Conservation (phyloP, 2,329 filamentous ascomycete species). For the Didymella glomerata region DNA sequence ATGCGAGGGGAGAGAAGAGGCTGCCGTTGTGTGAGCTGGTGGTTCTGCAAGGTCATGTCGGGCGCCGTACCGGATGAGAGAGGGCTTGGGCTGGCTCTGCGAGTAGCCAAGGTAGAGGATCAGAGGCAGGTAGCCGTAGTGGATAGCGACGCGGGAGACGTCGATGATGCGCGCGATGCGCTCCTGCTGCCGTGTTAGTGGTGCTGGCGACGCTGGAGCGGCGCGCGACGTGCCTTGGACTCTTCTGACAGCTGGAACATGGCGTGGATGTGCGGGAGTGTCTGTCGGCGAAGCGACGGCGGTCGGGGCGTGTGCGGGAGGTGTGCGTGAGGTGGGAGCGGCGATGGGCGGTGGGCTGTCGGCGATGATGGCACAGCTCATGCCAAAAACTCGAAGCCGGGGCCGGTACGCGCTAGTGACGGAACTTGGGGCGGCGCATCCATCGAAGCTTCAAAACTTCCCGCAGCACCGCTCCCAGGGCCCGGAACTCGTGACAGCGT, state of each 20-base stretch:
- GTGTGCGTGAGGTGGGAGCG: slow-evolving; percentile 3
- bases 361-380: slow-evolving; percentile 28
- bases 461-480: neutral
- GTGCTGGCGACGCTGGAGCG: neutral
- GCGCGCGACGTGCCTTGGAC: slow-evolving; percentile 75
- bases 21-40: slow-evolving; percentile 35
- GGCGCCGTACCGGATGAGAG: slow-evolving; percentile 70
- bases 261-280: slow-evolving; percentile 23
- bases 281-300: neutral
- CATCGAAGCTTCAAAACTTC: slow-evolving; percentile 31
- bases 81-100: slow-evolving; percentile 88
- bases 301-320: neutral
- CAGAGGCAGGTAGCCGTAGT: slow-evolving; percentile 97
- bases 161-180: slow-evolving; percentile 97
- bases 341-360: slow-evolving; percentile 23
- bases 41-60: neutral
- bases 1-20: slow-evolving; percentile 52
- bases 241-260: slow-evolving; percentile 84
- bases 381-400: slow-evolving; percentile 35
- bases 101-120: slow-evolving; percentile 98
- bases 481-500: neutral
- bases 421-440: slow-evolving; percentile 17
- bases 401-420: slow-evolving; percentile 22
- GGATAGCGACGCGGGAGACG: slow-evolving; percentile 88
- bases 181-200: slow-evolving; percentile 69